These are phyloP conservation scores for Udeniomyces megalosporus DNA, from an alignment of 768 basidiomycete species.

Conservation along the genomic window DNA sequence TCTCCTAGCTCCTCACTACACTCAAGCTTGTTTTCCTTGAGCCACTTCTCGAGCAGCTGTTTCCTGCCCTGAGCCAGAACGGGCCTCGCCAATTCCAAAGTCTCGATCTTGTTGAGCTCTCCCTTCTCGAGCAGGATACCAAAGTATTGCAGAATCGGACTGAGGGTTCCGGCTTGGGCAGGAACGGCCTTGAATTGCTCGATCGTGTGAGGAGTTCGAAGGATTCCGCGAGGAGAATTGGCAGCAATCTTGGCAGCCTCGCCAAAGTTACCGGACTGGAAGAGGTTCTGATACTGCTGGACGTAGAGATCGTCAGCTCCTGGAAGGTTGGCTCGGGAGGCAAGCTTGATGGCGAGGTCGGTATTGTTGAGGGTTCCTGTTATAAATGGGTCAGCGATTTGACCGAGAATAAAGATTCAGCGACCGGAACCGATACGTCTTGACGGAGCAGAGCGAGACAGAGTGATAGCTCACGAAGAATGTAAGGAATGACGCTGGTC, in stretches of 20 bases:
- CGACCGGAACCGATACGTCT: too few relatives aligned
- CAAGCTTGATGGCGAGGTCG: conserved; percentile 93
- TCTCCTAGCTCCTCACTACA: conserved; percentile 98
- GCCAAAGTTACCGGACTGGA: conserved; percentile 69
- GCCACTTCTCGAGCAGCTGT: conserved; percentile 93
- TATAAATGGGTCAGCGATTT: not conserved
- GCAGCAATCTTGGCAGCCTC: conserved; percentile 97
- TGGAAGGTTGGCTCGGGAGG: conserved; percentile 85
- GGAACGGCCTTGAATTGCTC: conserved; percentile 95
- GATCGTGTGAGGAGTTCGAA: conserved; percentile 86
- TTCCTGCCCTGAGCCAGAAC: conserved; percentile 92
- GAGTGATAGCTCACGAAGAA: conserved; percentile 39
- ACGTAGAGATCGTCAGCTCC: conserved; percentile 95
- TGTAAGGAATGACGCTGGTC: conserved; percentile 87
- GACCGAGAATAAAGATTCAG: not conserved
- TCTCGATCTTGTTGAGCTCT: conserved; percentile 90
- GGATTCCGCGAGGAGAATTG: conserved; percentile 86
- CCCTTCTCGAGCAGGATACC: conserved; percentile 97
- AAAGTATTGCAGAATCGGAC: conserved; percentile 95
- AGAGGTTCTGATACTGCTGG: conserved; percentile 81
- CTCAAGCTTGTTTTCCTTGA: conserved; percentile 99
- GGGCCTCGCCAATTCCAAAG: conserved; percentile 84
- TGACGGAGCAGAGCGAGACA: not conserved
- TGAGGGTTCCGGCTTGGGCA: conserved; percentile 72
- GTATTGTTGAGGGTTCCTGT: conserved; percentile 73